Conservation (phyloP, 139 green algal genomes). For the Raphidocelis subcapitata region DNA sequence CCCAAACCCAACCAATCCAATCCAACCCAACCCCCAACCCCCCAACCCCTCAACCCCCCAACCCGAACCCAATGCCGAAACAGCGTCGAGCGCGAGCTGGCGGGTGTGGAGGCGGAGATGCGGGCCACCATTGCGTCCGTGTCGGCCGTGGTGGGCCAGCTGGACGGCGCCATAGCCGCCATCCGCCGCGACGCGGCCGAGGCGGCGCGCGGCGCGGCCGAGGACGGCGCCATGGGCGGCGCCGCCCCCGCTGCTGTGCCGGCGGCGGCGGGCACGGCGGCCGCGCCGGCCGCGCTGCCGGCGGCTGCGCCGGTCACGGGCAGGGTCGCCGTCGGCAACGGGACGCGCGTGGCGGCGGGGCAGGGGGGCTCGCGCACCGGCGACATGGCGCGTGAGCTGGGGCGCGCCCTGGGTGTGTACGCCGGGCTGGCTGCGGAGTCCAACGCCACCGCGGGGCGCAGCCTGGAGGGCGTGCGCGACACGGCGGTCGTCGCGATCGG, state of each 20-base stretch:
- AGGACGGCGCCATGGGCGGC: background rate
- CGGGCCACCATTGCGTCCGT: constrained; percentile 24
- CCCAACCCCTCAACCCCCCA: too few species aligned
- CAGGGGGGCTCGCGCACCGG: constrained; percentile 10
- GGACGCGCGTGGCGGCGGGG: background rate
- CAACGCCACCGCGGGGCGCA: background rate
- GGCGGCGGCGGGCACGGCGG: background rate
- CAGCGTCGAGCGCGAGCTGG: constrained; percentile 23
- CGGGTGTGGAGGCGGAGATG: constrained; percentile 26
- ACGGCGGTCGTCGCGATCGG: constrained; percentile 29
- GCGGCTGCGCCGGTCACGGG: background rate
- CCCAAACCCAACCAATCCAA: too few species aligned
- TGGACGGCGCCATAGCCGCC: constrained; percentile 29
- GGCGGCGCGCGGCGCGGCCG: background rate
- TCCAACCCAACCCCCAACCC: too few species aligned
- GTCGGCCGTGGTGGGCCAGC: constrained; percentile 25
- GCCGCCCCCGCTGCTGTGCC: background rate
- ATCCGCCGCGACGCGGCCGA: constrained; percentile 27
- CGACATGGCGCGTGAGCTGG: constrained; percentile 49
- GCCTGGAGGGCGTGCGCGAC: constrained; percentile 42
- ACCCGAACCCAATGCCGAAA: too few species aligned
- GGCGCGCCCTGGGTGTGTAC: constrained; percentile 36
- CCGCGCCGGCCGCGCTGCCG: background rate
- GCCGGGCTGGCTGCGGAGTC: background rate
- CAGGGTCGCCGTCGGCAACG: background rate